A percentile compares a stretch with the other conserved stretches of the same genome.
These are phyloP conservation scores for Zasmidium cellare DNA, from an alignment of 2,329 filamentous ascomycete genomes.

Conservation along the genomic window DNA sequence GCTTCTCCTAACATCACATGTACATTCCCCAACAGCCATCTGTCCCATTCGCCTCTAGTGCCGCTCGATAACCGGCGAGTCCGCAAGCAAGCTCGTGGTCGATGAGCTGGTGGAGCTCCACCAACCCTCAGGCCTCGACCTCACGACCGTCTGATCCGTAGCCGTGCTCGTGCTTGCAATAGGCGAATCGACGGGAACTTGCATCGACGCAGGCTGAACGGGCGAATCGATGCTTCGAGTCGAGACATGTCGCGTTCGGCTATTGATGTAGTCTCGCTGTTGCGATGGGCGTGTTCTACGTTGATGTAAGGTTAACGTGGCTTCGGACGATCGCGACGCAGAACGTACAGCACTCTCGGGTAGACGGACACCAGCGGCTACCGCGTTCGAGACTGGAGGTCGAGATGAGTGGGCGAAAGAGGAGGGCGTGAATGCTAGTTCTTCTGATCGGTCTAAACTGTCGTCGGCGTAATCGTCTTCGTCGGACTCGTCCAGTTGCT, in stretches of 20 bases:
- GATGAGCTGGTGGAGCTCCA: conserved; percentile 23
- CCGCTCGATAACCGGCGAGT: not conserved
- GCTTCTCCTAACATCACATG: too few relatives aligned
- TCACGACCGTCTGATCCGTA: conserved; percentile 22
- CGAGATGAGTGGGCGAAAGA: conserved; percentile 21
- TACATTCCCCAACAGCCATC: too few relatives aligned
- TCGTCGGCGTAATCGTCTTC: conserved; percentile 27
- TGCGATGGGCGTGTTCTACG: conserved; percentile 13
- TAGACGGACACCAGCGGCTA: not conserved
- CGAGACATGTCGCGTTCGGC: not conserved
- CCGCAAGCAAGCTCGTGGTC: conserved; percentile 14
- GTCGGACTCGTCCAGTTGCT: conserved; percentile 31
- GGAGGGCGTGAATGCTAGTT: conserved; percentile 14
- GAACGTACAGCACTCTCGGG: conserved; percentile 12
- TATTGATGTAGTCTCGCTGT: conserved; percentile 5
- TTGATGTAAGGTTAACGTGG: conserved; percentile 23
- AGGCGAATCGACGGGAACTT: not conserved
- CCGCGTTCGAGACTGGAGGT: conserved; percentile 6
- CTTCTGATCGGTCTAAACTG: not conserved
- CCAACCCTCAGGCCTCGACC: conserved; percentile 23
- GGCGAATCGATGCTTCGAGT: not conserved
- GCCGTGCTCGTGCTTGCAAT: conserved; percentile 8
- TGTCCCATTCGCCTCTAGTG: not conserved
- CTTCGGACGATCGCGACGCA: conserved; percentile 12
- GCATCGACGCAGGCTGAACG: not conserved